A percentile compares a stretch with the other conserved stretches of the same genome.
Conservation (phyloP, 371 early-diverging fungal genomes). For the Mortierella sp. region DNA sequence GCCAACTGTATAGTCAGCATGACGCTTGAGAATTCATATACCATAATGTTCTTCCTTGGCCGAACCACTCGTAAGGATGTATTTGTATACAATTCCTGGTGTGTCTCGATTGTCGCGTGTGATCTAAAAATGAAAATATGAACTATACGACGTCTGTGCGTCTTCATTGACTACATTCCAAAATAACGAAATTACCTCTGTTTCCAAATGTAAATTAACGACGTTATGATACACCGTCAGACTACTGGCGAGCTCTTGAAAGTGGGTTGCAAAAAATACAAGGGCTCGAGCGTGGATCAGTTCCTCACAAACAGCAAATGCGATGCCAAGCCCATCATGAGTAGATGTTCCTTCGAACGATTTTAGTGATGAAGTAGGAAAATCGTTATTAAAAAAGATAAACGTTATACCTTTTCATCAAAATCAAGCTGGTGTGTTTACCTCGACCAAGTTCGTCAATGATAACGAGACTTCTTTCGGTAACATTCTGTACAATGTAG, state of each 20-base stretch:
- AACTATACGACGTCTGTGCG: constrained; percentile 4
- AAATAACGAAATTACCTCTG: constrained; percentile 54
- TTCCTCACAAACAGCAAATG: constrained; percentile 84
- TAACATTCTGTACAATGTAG: constrained; percentile 83
- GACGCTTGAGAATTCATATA: constrained; percentile 6
- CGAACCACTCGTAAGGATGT: constrained; percentile 62
- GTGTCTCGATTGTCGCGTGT: constrained; percentile 11
- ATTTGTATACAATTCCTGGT: constrained; percentile 60
- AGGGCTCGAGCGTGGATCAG: constrained; percentile 72
- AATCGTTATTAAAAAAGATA: neutral
- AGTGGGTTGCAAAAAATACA: constrained; percentile 81
- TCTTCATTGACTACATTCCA: neutral
- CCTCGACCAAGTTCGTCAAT: constrained; percentile 99
- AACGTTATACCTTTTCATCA: neutral
- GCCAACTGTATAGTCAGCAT: neutral
- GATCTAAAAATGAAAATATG: constrained; percentile 9
- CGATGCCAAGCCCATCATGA: constrained; percentile 83
- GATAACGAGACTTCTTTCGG: constrained; percentile 80
- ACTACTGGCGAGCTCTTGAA: constrained; percentile 67
- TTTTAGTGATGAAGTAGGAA: neutral
- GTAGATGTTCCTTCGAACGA: constrained; percentile 76
- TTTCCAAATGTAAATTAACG: constrained; percentile 73
- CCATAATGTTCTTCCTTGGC: constrained; percentile 61
- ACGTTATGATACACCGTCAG: constrained; percentile 74
- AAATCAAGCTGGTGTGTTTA: constrained; percentile 21